A percentile compares a stretch with the other conserved stretches of the same genome.
Conservation (phyloP, 352 stramenopile genomes). For the Phytophthora multivora region DNA sequence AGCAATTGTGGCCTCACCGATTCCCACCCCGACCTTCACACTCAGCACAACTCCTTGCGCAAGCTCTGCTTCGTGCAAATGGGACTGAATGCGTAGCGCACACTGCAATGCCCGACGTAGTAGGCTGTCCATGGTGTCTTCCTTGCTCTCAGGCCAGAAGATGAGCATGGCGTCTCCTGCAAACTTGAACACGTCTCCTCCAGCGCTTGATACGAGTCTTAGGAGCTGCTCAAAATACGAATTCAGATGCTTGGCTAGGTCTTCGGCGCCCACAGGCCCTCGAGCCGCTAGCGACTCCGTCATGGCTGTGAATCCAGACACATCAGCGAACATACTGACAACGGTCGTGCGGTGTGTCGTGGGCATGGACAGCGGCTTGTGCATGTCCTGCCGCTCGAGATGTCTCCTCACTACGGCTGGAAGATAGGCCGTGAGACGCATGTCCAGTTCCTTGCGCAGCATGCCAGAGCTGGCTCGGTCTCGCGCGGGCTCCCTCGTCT, state of each 20-base stretch:
- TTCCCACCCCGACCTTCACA: slow-evolving; percentile 94
- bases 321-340: slow-evolving; percentile 94
- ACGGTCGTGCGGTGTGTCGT: slow-evolving; percentile 76
- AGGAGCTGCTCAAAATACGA: slow-evolving; percentile 92
- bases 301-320: slow-evolving; percentile 94
- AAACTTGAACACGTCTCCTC: slow-evolving; percentile 95
- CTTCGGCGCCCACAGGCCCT: slow-evolving; percentile 88
- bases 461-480: slow-evolving; percentile 42
- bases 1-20: slow-evolving; percentile 85
- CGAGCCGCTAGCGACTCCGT: slow-evolving; percentile 89
- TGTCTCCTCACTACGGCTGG: slow-evolving; percentile 80
- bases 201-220: slow-evolving; percentile 75
- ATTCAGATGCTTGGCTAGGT: slow-evolving; percentile 92
- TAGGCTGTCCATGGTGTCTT: slow-evolving; percentile 86
- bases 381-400: slow-evolving; percentile 64
- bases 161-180: slow-evolving; percentile 96
- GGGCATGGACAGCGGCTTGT: slow-evolving; percentile 47
- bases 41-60: slow-evolving; percentile 88
- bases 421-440: slow-evolving; percentile 82
- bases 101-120: slow-evolving; percentile 88
- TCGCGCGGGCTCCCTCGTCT: slow-evolving; percentile 4
- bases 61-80: slow-evolving; percentile 87
- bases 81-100: slow-evolving; percentile 89
- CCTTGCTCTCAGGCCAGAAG: slow-evolving; percentile 92
- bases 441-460: slow-evolving; percentile 82